Percentiles rank a stretch among this genome's conserved stretches.
phyloP scores from a whole-genome alignment of 2,329 filamentous ascomycete species.

The Cercospora sojina region DNA sequence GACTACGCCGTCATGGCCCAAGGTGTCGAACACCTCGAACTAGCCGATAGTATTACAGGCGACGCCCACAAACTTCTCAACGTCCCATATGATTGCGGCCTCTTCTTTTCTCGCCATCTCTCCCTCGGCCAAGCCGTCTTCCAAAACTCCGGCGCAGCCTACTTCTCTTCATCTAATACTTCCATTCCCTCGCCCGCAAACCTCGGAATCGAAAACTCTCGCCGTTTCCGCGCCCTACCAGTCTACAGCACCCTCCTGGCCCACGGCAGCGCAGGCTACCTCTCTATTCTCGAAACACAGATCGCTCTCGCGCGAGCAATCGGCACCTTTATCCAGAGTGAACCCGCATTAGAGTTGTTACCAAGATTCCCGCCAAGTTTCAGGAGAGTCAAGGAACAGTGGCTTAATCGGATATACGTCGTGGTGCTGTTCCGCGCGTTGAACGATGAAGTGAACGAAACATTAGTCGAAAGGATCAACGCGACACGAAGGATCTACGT shows the following conservation, averaged over 20 bases:
- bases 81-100: constrained; percentile 88
- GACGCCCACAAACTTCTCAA: constrained; percentile 93
- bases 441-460: constrained; percentile 61
- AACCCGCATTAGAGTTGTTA: constrained; percentile 65
- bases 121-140: constrained; percentile 64
- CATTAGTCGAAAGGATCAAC: constrained; percentile 72
- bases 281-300: constrained; percentile 69
- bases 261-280: constrained; percentile 69
- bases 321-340: constrained; percentile 61
- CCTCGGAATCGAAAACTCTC: constrained; percentile 85
- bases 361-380: constrained; percentile 43
- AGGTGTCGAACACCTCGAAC: constrained; percentile 64
- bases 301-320: constrained; percentile 68
- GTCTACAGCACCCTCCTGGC: constrained; percentile 77
- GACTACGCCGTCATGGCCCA: constrained; percentile 58
- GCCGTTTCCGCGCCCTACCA: constrained; percentile 85
- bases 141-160: constrained; percentile 81
- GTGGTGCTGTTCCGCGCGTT: constrained; percentile 76
- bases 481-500: constrained; percentile 73
- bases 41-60: constrained; percentile 82
- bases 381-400: constrained; percentile 40
- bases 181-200: constrained; percentile 77
- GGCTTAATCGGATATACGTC: constrained; percentile 60
- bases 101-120: constrained; percentile 74
- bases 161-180: constrained; percentile 54